phyloP scores from a whole-genome alignment of 306 rosid genomes.

The Cicer judaicum region DNA sequence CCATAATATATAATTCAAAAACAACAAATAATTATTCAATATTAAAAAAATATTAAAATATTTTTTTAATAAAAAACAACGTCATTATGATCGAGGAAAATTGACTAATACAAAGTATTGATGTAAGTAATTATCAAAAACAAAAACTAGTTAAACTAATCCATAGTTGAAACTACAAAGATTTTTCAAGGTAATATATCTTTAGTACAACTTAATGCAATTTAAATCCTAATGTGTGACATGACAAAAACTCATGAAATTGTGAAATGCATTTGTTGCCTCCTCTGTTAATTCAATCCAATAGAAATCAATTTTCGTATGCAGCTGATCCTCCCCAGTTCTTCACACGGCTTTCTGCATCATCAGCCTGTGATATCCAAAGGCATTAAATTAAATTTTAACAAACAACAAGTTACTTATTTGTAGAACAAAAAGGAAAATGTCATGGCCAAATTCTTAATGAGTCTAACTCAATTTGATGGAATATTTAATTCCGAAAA shows the following conservation, averaged over 20 bases:
- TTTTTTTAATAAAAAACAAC: background rate
- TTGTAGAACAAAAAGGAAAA: background rate
- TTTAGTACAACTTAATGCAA: background rate
- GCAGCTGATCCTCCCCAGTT: constrained; percentile 70
- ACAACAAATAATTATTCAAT: constrained; percentile 11
- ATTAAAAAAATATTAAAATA: background rate
- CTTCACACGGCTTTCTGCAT: constrained; percentile 73
- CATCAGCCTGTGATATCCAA: constrained; percentile 65
- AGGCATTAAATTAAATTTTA: constrained; percentile 14
- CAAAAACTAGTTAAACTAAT: background rate
- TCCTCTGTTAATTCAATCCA: constrained; percentile 1
- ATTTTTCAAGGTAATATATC: background rate
- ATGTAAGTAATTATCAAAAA: background rate
- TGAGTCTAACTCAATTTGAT: background rate
- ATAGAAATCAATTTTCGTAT: constrained; percentile 31
- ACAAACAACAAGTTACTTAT: background rate
- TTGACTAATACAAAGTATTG: background rate
- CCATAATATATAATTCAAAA: too few relatives aligned
- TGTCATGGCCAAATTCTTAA: background rate
- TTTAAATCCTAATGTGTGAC: background rate
- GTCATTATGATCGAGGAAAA: background rate
- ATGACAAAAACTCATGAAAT: background rate
- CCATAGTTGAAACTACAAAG: background rate
- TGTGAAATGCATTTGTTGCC: background rate
- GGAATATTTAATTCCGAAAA: background rate